These are phyloP conservation scores for Pleurotus tuber-regium DNA, from an alignment of 768 basidiomycete genomes.

Conservation along the genomic window DNA sequence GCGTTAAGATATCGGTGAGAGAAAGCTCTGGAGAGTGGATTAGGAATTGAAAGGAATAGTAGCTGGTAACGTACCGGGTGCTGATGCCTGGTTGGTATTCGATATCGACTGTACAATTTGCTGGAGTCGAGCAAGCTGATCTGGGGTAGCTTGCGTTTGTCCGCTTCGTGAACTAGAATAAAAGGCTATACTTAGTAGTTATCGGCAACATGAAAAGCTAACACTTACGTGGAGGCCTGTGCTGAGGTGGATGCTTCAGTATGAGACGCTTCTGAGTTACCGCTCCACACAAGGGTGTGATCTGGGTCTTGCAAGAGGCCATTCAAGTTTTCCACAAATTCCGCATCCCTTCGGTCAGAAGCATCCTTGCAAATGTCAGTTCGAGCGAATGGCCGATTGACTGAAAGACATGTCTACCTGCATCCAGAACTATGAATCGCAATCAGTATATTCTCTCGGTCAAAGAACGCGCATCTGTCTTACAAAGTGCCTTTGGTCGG, in stretches of 20 bases:
- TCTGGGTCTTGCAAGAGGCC: conserved; percentile 66
- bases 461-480: conserved; percentile 25
- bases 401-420: conserved; percentile 56
- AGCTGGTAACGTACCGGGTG: conserved; percentile 28
- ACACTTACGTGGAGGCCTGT: conserved; percentile 33
- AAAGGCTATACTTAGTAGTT: not conserved
- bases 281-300: conserved; percentile 56
- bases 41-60: not conserved
- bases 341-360: conserved; percentile 62
- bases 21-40: conserved; percentile 46
- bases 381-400: too few species aligned
- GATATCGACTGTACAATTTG: conserved; percentile 49
- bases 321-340: conserved; percentile 74
- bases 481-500: conserved; percentile 88
- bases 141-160: conserved; percentile 43
- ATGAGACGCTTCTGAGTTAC: conserved; percentile 27
- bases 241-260: conserved; percentile 48
- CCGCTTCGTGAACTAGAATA: not conserved
- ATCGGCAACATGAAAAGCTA: not conserved
- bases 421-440: conserved; percentile 72
- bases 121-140: conserved; percentile 64
- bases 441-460: conserved; percentile 10
- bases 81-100: conserved; percentile 26
- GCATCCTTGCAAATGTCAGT: conserved; percentile 51
- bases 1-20: conserved; percentile 74